Evolutionary conservation across 2,329 filamentous ascomycete genomes (phyloP), one percentile per base, ranked within the genome.

Genomic region (Scedosporium aurantiacum): DNA sequence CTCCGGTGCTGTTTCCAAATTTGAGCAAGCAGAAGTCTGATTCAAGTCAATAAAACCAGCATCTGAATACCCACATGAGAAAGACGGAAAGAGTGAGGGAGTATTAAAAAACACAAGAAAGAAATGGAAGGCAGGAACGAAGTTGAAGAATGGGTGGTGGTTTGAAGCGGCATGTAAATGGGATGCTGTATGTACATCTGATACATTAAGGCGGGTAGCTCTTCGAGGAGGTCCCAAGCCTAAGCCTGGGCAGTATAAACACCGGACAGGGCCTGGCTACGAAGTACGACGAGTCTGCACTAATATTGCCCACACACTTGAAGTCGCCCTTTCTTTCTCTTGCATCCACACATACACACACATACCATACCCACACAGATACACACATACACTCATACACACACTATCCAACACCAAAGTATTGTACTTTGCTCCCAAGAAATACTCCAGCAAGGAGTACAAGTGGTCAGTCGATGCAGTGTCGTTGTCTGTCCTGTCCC

Each of bases 401-500:
- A 12, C 52, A 55, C n/a, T 21, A 12, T 47, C 43, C 43, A 55
- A 7, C 12, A 32, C 3, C 14, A n/a, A n/a, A 40, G 32, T 16
- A 16, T 28, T 21, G 14, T 56, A 12, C 14, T 14, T 32, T 56
- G 10, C 54, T 40, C n/a, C 6, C 23, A 16, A 16, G 12, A 55
- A 7, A 55, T 16, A 12, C 52, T 55, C 18, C 23, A 5, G 10
- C 14, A n/a, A 57, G 32, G 16, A 40, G 14, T 5, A 25, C 40
- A 18, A 47, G 21, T 37, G 45, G 58, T 52, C 58, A 40, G 58
- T 60, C 58, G 43, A 54, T 60, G 58, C 52, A 43, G 54, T 60
- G 58, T 54, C 45, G 57, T 60, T 45, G 58, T 40, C 58, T 43
- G 18, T 47, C 43, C 14, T 41, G 37, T 14, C 43, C 18, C 10